A percentile compares a stretch with the other conserved stretches of the same genome.
Conservation (phyloP, 805 yeast genomes). For the Sugiyamaella qingdaonensis region DNA sequence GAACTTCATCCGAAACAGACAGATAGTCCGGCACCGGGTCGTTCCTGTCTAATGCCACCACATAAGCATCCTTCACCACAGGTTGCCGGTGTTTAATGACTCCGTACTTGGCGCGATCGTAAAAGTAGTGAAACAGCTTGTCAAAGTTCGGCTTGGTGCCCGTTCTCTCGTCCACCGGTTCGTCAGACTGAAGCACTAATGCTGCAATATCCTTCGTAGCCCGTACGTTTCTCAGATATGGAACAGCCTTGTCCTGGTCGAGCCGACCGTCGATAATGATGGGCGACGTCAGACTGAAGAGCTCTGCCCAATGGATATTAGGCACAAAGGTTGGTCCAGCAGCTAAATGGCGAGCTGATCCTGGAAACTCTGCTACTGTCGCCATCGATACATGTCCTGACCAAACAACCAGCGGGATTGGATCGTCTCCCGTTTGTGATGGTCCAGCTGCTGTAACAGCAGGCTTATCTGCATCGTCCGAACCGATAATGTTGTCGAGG, state of each 20-base stretch:
- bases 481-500: slow-evolving; percentile 29
- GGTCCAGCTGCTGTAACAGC: not conserved
- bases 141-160: slow-evolving; percentile 25
- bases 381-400: slow-evolving; percentile 44
- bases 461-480: slow-evolving; percentile 5
- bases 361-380: slow-evolving; percentile 41
- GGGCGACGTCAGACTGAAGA: slow-evolving; percentile 21
- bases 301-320: slow-evolving; percentile 22
- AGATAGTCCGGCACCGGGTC: slow-evolving; percentile 25
- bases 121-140: slow-evolving; percentile 45
- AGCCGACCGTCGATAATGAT: slow-evolving; percentile 61
- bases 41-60: slow-evolving; percentile 39
- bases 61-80: slow-evolving; percentile 60
- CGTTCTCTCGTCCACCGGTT: slow-evolving; percentile 24
- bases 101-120: slow-evolving; percentile 48
- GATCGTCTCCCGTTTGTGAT: not conserved
- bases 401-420: slow-evolving; percentile 16
- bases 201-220: slow-evolving; percentile 51
- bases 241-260: slow-evolving; percentile 49
- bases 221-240: slow-evolving; percentile 45
- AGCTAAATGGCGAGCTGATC: slow-evolving; percentile 36
- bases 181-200: slow-evolving; percentile 39
- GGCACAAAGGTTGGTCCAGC: slow-evolving; percentile 27
- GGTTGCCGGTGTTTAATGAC: slow-evolving; percentile 45
- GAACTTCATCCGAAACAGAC: slow-evolving; percentile 8